phyloP scores from a whole-genome alignment of 306 rosid species.

The Sphenostylis stenocarpa region DNA sequence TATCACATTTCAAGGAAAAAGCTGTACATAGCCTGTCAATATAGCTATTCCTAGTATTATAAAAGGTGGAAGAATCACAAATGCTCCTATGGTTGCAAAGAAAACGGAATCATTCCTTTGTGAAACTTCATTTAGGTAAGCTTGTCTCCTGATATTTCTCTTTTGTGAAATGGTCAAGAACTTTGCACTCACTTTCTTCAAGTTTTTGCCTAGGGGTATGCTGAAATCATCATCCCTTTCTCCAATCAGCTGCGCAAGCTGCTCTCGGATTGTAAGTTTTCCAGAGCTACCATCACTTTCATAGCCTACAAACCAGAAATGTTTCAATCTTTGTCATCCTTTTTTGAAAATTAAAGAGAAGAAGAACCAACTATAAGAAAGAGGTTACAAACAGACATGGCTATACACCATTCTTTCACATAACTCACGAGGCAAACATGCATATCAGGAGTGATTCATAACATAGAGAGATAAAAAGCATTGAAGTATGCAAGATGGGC shows the following conservation, averaged over 20 bases:
- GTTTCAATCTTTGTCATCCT: slow-evolving; percentile 10
- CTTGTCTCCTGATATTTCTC: slow-evolving; percentile 89
- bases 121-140: slow-evolving; percentile 78
- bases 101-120: slow-evolving; percentile 85
- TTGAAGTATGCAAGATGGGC: neutral
- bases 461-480: neutral
- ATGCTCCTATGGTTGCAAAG: slow-evolving; percentile 93
- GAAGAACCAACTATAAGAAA: neutral
- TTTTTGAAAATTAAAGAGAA: neutral
- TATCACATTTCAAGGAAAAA: slow-evolving; percentile 63
- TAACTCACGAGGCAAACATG: neutral
- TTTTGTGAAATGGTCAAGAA: slow-evolving; percentile 81
- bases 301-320: slow-evolving; percentile 55
- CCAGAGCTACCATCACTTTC: slow-evolving; percentile 59
- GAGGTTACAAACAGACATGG: neutral
- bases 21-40: slow-evolving; percentile 89
- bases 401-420: neutral
- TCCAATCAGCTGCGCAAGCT: slow-evolving; percentile 64
- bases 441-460: slow-evolving; percentile 3
- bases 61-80: slow-evolving; percentile 88
- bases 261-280: slow-evolving; percentile 64
- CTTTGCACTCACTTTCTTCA: slow-evolving; percentile 79
- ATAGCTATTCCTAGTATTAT: slow-evolving; percentile 87
- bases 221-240: slow-evolving; percentile 79
- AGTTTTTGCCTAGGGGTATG: slow-evolving; percentile 72